Evolutionary conservation across 805 yeast species (phyloP).

Genomic region (Clavispora fructus): DNA sequence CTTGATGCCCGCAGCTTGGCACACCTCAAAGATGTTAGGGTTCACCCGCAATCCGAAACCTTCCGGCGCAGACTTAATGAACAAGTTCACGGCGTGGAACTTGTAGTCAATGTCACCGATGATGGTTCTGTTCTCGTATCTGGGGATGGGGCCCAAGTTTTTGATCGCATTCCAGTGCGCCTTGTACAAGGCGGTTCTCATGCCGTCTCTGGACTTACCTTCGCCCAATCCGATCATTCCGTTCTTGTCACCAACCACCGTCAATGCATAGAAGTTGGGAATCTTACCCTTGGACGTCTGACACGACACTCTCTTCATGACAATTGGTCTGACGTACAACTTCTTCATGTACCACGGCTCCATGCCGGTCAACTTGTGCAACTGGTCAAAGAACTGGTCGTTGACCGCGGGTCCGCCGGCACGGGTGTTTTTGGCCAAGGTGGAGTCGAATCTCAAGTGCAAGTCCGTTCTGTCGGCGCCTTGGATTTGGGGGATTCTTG

Average conservation of each 20-base stretch:
- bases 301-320: conserved; percentile 77
- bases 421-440: conserved; percentile 5
- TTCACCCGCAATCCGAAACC: conserved; percentile 93
- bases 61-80: conserved; percentile 81
- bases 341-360: conserved; percentile 55
- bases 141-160: conserved; percentile 72
- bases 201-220: conserved; percentile 80
- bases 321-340: conserved; percentile 59
- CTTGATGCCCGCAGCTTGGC: conserved; percentile 89
- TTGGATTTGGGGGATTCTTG: conserved; percentile 49
- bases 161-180: conserved; percentile 94
- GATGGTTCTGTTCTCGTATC: conserved; percentile 88
- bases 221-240: conserved; percentile 96
- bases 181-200: conserved; percentile 67
- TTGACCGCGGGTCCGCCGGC: conserved; percentile 5
- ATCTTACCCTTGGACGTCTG: conserved; percentile 93
- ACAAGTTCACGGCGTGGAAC: conserved; percentile 80
- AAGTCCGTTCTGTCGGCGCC: conserved; percentile 47
- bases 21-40: conserved; percentile 83
- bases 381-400: conserved; percentile 43
- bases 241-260: conserved; percentile 86
- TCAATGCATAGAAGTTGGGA: conserved; percentile 73
- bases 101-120: conserved; percentile 78
- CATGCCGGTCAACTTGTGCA: conserved; percentile 62
- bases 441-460: conserved; percentile 27